Percentiles rank a stretch among this genome's conserved stretches.
phyloP scores from a whole-genome alignment of 257 asterid species.

The Solanum bulbocastanum region DNA sequence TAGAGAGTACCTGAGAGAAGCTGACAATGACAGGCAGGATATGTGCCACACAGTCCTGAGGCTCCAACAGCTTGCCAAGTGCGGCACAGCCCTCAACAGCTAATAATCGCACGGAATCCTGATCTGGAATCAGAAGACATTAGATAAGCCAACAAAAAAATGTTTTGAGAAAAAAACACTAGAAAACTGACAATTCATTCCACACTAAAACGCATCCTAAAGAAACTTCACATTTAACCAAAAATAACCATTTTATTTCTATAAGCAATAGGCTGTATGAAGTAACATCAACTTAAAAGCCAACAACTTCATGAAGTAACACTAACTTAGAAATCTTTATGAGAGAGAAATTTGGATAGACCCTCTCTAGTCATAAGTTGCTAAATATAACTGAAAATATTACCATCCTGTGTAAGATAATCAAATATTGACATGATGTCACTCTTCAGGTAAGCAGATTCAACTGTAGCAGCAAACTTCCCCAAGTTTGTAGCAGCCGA shows the following conservation, averaged over 20 bases:
- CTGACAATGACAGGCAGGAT: constrained; percentile 83
- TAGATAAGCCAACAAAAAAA: not conserved
- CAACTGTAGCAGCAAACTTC: constrained; percentile 42
- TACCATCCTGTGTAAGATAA: constrained; percentile 46
- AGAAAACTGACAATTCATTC: not conserved
- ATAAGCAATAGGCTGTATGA: not conserved
- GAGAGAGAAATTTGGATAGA: not conserved
- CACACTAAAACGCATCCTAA: not conserved
- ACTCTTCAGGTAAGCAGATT: constrained; percentile 34
- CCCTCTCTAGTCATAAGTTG: not conserved
- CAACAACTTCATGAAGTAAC: not conserved
- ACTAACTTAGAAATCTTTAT: not conserved
- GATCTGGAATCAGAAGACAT: constrained; percentile 35
- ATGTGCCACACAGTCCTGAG: constrained; percentile 85
- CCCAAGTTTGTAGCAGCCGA: constrained; percentile 72
- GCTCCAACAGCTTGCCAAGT: constrained; percentile 87
- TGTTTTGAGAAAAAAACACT: not conserved
- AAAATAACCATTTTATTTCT: not conserved
- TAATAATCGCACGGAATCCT: constrained; percentile 82
- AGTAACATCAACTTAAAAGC: not conserved
- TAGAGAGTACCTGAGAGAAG: constrained; percentile 39
- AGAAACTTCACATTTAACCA: not conserved
- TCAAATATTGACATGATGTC: constrained; percentile 44
- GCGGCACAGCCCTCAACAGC: constrained; percentile 97
- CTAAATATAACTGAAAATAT: not conserved